Base-by-base conservation (phyloP, 129 eudicot genomes). In the Flaveria trinervia region DNA sequence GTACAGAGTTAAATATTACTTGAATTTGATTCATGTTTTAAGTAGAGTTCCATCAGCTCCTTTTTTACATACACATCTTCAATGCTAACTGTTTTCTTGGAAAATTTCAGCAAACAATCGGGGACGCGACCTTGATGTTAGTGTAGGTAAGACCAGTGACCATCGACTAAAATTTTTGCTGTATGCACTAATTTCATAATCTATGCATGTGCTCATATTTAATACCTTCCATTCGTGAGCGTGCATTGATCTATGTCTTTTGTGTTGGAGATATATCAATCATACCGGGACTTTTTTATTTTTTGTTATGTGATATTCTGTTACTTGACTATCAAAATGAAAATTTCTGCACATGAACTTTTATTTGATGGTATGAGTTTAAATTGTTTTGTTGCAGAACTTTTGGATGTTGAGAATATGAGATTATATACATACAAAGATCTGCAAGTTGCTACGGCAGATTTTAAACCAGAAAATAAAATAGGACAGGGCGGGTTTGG, bases 401-500 rank as follows among this genome's bases (percentile, higher is more conserved):
- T 90, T 80, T 82, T 89, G 72, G 78, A 76, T 67, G 75, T 78
- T 64, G 82, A 82, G 60, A 85, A 90, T 64, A 73, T 85, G 59
- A 88, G 81, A 75, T 48, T 86, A 13, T 92, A 86, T 78, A 60
- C 83, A 14, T 93, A 81, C 87, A 82, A 75, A 79, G 97, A 93
- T 74, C 64, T 90, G 70, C 89, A 52, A 71, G 18, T 65, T 44
- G 97, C 97, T 18, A 87, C 97, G 12, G 78, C 43, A 20, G 75
- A 85, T 71, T 93, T 93, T 66, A 83, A 65, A 18, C 83, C 79
- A 0, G 83, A 75, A 17, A 93, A 89, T 69, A 89, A 87, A 71
- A 84, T 93, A 64, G 97, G 98, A 77, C 80, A 87, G 72, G 98
- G 98, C n/a, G 98, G 98, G 50, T 93, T 88, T 77, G 98, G 98